Percentiles rank a stretch among this genome's conserved stretches.
These are phyloP conservation scores for Astraeus odoratus DNA, from an alignment of 768 basidiomycete species.

Conservation along the genomic window DNA sequence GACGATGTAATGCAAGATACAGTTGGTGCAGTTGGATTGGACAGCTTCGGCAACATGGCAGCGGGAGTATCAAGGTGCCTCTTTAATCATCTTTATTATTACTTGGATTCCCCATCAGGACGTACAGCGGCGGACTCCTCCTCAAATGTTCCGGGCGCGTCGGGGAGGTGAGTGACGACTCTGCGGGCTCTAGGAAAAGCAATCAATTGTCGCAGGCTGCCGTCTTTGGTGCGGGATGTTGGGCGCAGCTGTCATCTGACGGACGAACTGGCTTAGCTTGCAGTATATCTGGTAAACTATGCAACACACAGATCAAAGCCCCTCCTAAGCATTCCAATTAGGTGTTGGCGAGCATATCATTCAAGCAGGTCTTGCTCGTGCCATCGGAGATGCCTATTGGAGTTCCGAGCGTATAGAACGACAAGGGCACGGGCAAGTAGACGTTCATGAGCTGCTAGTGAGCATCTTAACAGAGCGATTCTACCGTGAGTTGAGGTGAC, in stretches of 20 bases:
- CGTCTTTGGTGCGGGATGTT: conserved; percentile 69
- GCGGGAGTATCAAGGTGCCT: conserved; percentile 74
- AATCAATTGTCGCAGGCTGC: conserved; percentile 44
- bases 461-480: conserved; percentile 41
- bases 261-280: conserved; percentile 44
- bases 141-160: conserved; percentile 68
- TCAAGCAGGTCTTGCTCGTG: conserved; percentile 46
- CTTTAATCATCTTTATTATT: not conserved
- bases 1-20: conserved; percentile 58
- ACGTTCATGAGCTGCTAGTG: conserved; percentile 51
- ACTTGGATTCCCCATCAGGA: not conserved
- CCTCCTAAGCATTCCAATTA: conserved; percentile 16
- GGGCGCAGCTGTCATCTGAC: conserved; percentile 41
- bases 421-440: conserved; percentile 27
- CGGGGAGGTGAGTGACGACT: conserved; percentile 51
- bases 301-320: not conserved
- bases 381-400: conserved; percentile 42
- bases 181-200: not conserved
- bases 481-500: conserved; percentile 35
- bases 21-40: conserved; percentile 69
- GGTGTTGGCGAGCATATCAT: conserved; percentile 72
- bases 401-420: conserved; percentile 6
- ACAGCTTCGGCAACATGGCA: conserved; percentile 38
- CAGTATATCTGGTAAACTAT: conserved; percentile 52
- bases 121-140: conserved; percentile 65